Conservation (phyloP, 1,284 basidiomycete genomes). For the Lentinula novae-zelandiae region DNA sequence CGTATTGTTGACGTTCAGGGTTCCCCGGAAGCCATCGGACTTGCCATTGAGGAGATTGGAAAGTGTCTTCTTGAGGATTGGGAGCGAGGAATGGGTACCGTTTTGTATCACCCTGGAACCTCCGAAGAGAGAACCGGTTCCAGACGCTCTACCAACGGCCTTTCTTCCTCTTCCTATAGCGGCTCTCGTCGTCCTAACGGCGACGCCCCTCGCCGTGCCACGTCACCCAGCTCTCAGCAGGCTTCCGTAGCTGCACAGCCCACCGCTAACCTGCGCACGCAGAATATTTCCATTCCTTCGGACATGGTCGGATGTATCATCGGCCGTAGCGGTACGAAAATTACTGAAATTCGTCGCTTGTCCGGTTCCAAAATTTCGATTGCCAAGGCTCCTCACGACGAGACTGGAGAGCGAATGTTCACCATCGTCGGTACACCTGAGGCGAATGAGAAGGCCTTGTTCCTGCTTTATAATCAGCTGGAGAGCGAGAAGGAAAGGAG, state of each 20-base stretch:
- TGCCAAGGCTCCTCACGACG: conserved; percentile 97
- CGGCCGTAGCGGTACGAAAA: conserved; percentile 95
- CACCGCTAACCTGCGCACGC: conserved; percentile 85
- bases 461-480: conserved; percentile 94
- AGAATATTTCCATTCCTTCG: conserved; percentile 98
- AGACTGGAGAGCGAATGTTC: conserved; percentile 99
- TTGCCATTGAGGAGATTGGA: conserved; percentile 92
- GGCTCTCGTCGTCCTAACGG: conserved; percentile 58
- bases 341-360: conserved; percentile 96
- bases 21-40: conserved; percentile 85
- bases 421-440: conserved; percentile 97
- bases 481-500: conserved; percentile 95
- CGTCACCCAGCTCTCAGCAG: conserved; percentile 49
- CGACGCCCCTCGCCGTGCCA: conserved; percentile 41
- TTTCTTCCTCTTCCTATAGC: conserved; percentile 37
- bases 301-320: conserved; percentile 99
- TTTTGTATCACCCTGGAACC: conserved; percentile 91
- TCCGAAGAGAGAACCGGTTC: conserved; percentile 65
- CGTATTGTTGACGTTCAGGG: conserved; percentile 97
- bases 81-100: conserved; percentile 91
- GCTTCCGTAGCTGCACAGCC: conserved; percentile 50
- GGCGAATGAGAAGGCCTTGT: conserved; percentile 94
- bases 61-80: conserved; percentile 96
- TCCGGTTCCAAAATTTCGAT: conserved; percentile 97
- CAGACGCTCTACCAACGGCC: conserved; percentile 46